Conservation (phyloP, 495 filamentous ascomycete species). For the Oidiodendron maius region DNA sequence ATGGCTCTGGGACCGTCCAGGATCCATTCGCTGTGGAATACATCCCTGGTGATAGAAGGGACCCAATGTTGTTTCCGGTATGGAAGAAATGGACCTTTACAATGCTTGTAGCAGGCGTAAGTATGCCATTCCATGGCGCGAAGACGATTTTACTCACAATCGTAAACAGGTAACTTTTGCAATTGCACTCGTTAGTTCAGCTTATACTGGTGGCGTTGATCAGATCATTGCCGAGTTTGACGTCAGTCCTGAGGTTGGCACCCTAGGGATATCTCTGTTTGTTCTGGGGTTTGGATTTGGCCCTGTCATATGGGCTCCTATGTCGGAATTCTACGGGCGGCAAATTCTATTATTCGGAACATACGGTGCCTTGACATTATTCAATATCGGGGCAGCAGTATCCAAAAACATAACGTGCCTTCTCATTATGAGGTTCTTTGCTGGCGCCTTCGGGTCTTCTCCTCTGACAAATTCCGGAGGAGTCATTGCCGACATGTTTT, state of each 20-base stretch:
- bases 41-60: slow-evolving; percentile 66
- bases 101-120: slow-evolving; percentile 50
- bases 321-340: slow-evolving; percentile 70
- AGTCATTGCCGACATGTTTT: slow-evolving; percentile 74
- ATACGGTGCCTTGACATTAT: slow-evolving; percentile 33
- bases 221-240: slow-evolving; percentile 55
- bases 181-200: slow-evolving; percentile 72
- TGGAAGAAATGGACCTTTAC: slow-evolving; percentile 70
- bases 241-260: slow-evolving; percentile 56
- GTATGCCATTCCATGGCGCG: background rate
- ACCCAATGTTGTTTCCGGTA: slow-evolving; percentile 59
- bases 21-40: slow-evolving; percentile 74
- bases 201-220: slow-evolving; percentile 65
- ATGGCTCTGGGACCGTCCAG: slow-evolving; percentile 66
- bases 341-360: slow-evolving; percentile 49
- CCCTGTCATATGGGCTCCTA: slow-evolving; percentile 61
- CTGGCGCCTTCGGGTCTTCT: slow-evolving; percentile 73
- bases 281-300: slow-evolving; percentile 70
- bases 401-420: slow-evolving; percentile 60
- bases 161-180: slow-evolving; percentile 52
- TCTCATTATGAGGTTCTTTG: slow-evolving; percentile 73
- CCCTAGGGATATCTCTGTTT: slow-evolving; percentile 69
- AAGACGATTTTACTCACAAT: background rate
- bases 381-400: slow-evolving; percentile 64
- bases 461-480: slow-evolving; percentile 70